Percentiles rank a stretch among this genome's conserved stretches.
Conservation (phyloP, 2,329 filamentous ascomycete genomes). For the Elsinoe batatas region DNA sequence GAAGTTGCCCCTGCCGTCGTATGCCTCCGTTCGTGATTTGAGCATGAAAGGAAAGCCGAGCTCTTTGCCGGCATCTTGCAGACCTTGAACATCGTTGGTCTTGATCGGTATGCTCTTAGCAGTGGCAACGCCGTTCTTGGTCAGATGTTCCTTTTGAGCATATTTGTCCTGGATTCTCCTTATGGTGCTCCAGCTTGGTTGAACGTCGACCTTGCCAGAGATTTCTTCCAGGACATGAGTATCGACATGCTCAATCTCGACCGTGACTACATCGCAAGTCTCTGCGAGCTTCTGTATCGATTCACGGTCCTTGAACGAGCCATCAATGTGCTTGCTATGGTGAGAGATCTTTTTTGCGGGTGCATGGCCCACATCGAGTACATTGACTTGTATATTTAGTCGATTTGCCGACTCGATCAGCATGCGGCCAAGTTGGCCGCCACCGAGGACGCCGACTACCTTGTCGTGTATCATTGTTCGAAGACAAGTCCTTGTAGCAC, state of each 20-base stretch:
- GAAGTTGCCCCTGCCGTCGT: slow-evolving; percentile 77
- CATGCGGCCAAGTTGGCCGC: slow-evolving; percentile 73
- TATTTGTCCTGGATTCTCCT: slow-evolving; percentile 91
- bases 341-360: slow-evolving; percentile 81
- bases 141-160: slow-evolving; percentile 73
- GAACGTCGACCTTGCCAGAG: slow-evolving; percentile 51
- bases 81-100: slow-evolving; percentile 47
- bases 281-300: slow-evolving; percentile 72
- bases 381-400: slow-evolving; percentile 66
- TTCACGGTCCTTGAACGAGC: slow-evolving; percentile 76
- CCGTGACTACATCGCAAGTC: slow-evolving; percentile 70
- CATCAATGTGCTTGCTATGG: slow-evolving; percentile 63
- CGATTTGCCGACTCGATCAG: slow-evolving; percentile 75
- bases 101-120: slow-evolving; percentile 60
- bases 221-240: slow-evolving; percentile 83
- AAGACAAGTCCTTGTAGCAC: slow-evolving; percentile 10
- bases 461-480: slow-evolving; percentile 21
- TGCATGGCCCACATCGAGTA: slow-evolving; percentile 66
- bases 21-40: slow-evolving; percentile 81
- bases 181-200: slow-evolving; percentile 80
- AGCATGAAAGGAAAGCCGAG: slow-evolving; percentile 85
- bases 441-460: slow-evolving; percentile 33
- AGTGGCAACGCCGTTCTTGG: slow-evolving; percentile 57
- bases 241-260: slow-evolving; percentile 93
- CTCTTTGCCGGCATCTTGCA: slow-evolving; percentile 52